These are phyloP conservation scores for Hypomontagnella monticulosa DNA, from an alignment of 495 filamentous ascomycete genomes.

Conservation along the genomic window DNA sequence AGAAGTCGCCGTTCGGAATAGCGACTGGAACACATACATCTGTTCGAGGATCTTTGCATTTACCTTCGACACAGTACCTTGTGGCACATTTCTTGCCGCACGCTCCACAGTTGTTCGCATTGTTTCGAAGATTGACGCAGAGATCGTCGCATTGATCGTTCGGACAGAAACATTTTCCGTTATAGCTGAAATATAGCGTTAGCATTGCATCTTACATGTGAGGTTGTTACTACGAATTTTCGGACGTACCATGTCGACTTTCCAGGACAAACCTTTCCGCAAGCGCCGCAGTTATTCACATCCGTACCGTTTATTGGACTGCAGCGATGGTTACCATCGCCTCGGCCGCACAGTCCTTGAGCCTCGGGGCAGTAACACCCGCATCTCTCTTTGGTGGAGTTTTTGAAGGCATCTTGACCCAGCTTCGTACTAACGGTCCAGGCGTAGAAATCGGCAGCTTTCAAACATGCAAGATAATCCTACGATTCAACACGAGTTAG, in stretches of 20 bases:
- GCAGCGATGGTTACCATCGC: not conserved
- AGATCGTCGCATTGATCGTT: slow-evolving; percentile 22
- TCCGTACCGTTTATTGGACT: slow-evolving; percentile 2
- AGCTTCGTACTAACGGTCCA: slow-evolving; percentile 1
- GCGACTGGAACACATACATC: slow-evolving; percentile 1
- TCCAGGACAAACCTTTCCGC: slow-evolving; percentile 16
- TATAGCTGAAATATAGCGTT: not conserved
- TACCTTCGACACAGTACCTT: slow-evolving; percentile 34
- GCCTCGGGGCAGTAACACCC: slow-evolving; percentile 14
- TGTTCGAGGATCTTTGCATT: slow-evolving; percentile 11
- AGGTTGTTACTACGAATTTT: not conserved
- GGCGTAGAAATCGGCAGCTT: slow-evolving; percentile 23
- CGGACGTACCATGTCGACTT: slow-evolving; percentile 20
- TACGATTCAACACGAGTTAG: not conserved
- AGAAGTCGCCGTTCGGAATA: slow-evolving; percentile 14
- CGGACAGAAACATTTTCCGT: slow-evolving; percentile 22
- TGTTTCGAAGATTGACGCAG: slow-evolving; percentile 30
- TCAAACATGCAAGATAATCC: slow-evolving; percentile 18
- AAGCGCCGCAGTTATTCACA: slow-evolving; percentile 27
- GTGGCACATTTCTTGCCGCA: slow-evolving; percentile 32
- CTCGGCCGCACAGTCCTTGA: slow-evolving; percentile 1
- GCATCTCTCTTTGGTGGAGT: slow-evolving; percentile 17
- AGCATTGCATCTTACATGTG: not conserved
- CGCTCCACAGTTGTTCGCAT: slow-evolving; percentile 39
- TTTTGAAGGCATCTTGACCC: slow-evolving; percentile 10